These are phyloP conservation scores for Iris macrosiphon DNA, from an alignment of 106 monocot species.

Conservation along the genomic window DNA sequence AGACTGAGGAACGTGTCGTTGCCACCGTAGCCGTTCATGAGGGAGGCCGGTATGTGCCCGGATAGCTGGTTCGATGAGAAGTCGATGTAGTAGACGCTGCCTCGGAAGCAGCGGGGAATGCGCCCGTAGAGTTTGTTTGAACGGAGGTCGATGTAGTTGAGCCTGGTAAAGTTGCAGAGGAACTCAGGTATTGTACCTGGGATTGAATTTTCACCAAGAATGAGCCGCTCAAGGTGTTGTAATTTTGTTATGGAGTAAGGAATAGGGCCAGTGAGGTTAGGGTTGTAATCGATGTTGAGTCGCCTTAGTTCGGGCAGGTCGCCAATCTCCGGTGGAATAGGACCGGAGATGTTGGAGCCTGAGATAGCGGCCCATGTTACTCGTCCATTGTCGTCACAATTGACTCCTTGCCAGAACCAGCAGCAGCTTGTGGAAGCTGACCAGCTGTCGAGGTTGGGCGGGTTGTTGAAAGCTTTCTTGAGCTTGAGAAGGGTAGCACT, in stretches of 20 bases:
- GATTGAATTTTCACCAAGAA: constrained; percentile 35
- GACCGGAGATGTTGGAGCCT: constrained; percentile 27
- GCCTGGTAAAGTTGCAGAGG: constrained; percentile 21
- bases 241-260: constrained; percentile 30
- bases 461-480: constrained; percentile 24
- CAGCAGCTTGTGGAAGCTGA: constrained; percentile 26
- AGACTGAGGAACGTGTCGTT: constrained; percentile 24
- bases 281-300: constrained; percentile 21
- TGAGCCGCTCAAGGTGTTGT: constrained; percentile 17
- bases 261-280: constrained; percentile 18
- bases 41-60: constrained; percentile 29
- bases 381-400: constrained; percentile 30
- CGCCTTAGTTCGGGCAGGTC: constrained; percentile 14
- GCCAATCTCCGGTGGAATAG: constrained; percentile 35
- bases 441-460: constrained; percentile 26
- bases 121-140: constrained; percentile 34
- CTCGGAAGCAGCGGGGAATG: constrained; percentile 31
- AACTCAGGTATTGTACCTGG: constrained; percentile 42
- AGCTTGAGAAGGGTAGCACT: constrained; percentile 24
- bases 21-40: constrained; percentile 7
- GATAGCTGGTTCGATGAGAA: constrained; percentile 34
- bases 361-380: constrained; percentile 23
- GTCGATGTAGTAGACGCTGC: constrained; percentile 23
- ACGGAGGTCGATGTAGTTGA: constrained; percentile 24
- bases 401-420: constrained; percentile 30